Evolutionary conservation across 495 filamentous ascomycete genomes (phyloP).

Genomic region (Tricharina praecox): DNA sequence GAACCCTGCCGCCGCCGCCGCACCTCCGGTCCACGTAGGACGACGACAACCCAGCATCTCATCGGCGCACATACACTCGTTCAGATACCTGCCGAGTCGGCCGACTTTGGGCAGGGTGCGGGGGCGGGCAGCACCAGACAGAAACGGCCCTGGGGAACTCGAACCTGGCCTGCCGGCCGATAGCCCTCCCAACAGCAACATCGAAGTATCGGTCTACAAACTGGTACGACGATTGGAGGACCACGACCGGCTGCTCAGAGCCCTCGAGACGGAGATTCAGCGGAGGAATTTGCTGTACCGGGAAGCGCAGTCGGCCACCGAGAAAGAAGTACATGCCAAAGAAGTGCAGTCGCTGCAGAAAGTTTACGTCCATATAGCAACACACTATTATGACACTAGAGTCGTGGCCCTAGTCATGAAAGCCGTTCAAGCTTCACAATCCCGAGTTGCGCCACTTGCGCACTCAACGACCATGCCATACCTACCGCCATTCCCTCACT

Average conservation of each 20-base stretch:
- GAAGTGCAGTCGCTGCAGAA: not conserved
- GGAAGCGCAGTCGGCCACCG: not conserved
- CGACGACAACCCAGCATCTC: not conserved
- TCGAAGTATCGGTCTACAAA: slow-evolving; percentile 2
- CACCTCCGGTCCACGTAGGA: too few relatives aligned
- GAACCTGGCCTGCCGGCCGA: too few relatives aligned
- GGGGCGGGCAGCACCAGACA: not conserved
- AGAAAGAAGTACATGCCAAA: slow-evolving; percentile 1
- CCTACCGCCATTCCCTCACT: slow-evolving; percentile 22
- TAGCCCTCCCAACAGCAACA: not conserved
- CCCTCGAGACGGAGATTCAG: slow-evolving; percentile 5
- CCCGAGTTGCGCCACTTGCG: not conserved
- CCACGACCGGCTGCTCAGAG: slow-evolving; percentile 2
- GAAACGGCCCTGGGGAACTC: not conserved
- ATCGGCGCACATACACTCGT: not conserved
- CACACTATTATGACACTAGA: slow-evolving; percentile 10
- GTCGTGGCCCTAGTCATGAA: not conserved
- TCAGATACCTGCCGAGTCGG: not conserved
- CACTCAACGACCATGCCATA: slow-evolving; percentile 7
- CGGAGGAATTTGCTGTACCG: not conserved
- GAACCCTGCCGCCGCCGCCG: too few relatives aligned
- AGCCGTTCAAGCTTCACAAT: slow-evolving; percentile 1
- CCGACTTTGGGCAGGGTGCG: not conserved
- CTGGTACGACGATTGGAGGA: not conserved
- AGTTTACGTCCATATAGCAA: slow-evolving; percentile 7